Evolutionary conservation across 176 grass and related monocot species (phyloP), one percentile per base, ranked within the genome.

Genomic region (Cenchrus fungigraminus): DNA sequence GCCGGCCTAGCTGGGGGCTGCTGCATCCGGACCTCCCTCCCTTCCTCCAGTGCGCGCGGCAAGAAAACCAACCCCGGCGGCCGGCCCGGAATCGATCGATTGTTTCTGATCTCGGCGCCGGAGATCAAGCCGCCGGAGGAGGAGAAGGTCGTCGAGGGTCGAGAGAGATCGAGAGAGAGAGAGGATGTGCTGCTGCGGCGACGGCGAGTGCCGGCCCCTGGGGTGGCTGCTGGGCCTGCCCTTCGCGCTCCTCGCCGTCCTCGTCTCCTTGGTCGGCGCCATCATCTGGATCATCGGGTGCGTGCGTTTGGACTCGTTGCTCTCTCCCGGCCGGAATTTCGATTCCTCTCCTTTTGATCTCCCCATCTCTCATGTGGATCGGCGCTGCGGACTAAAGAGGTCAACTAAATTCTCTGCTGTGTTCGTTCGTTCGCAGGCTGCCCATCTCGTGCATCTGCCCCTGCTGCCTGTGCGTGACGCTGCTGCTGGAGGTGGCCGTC

Each of bases 281-380:
- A 43, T 85, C 83, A 81, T 95, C 76, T 92, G 93, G 93, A 72
- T 93, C 89, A 88, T 96, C 85, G 94, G 91, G 88, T 96, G 87
- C 14, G 2, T 74, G 11, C 2, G 2, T 34, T 4, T 53, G 22
- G 22, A 25, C 22, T 25, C 22, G 22, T 25, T 25, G 22, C 22
- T 25, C 22, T 25, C 22, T 10, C 31, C 22, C 3, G 0, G 2
- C 10, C 9, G 3, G 2, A 11, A 25, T 13, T 51, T 22, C 20
- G 4, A 1, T 46, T 45, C 45, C 45, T 57, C 54, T 55, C 53
- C 2, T 19, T 9, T 20, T 20, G 0, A 10, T 37, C 37, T 4
- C 2, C 37, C 37, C 4, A 40, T 40, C 37, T 40, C 37, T 40
- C 37, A 1, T 40, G 37, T 40, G 37, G 37, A 40, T 40, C 37